Conservation (phyloP, 2,329 filamentous ascomycete genomes). For the Botrytis porri region DNA sequence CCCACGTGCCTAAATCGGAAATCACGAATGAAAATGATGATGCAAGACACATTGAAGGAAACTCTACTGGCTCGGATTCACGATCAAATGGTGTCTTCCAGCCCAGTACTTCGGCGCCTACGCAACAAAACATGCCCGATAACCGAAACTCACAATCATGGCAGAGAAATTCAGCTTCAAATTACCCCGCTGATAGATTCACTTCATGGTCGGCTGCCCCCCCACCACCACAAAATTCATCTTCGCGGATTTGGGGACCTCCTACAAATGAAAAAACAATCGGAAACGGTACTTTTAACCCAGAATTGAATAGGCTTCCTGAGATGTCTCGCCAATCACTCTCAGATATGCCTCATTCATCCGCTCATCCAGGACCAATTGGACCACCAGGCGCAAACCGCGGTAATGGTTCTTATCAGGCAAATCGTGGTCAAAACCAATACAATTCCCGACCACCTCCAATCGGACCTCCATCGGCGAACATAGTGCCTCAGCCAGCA, state of each 20-base stretch:
- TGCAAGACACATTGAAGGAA: conserved; percentile 18
- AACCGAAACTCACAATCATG: conserved; percentile 33
- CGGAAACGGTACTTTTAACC: conserved; percentile 74
- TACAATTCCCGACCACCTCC: conserved; percentile 37
- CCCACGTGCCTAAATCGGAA: conserved; percentile 23
- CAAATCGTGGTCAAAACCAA: conserved; percentile 35
- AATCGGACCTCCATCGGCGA: conserved; percentile 31
- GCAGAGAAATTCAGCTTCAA: conserved; percentile 35
- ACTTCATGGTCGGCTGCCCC: conserved; percentile 46
- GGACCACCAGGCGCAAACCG: conserved; percentile 36
- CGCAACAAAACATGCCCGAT: conserved; percentile 27
- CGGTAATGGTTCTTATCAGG: conserved; percentile 32
- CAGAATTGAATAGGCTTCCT: conserved; percentile 50
- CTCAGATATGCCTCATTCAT: conserved; percentile 29
- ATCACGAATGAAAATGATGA: conserved; percentile 18
- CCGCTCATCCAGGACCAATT: conserved; percentile 38
- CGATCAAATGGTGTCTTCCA: conserved; percentile 30
- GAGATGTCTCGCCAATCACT: conserved; percentile 33
- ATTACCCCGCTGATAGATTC: conserved; percentile 50
- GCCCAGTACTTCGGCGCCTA: conserved; percentile 33
- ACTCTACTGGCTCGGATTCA: conserved; percentile 20
- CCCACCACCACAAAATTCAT: conserved; percentile 42
- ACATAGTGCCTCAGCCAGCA: conserved; percentile 27
- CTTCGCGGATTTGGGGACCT: conserved; percentile 66
- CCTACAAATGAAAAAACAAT: conserved; percentile 67